These are phyloP conservation scores for Stemphylium beticola DNA, from an alignment of 2,329 filamentous ascomycete genomes.

Conservation along the genomic window DNA sequence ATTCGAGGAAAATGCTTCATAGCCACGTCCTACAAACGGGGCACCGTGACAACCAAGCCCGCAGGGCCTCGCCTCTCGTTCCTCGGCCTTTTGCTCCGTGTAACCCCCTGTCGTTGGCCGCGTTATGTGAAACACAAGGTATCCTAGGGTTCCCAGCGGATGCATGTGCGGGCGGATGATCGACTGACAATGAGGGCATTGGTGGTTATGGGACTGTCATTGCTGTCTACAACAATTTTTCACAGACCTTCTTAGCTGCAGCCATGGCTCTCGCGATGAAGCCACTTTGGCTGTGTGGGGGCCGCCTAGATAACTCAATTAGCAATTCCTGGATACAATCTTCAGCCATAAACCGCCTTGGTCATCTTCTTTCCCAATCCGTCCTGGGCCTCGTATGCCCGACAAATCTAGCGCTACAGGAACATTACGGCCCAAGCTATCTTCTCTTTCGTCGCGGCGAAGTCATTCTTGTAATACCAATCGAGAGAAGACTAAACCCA, in stretches of 20 bases:
- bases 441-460: neutral
- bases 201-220: neutral
- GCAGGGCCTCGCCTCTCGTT: neutral
- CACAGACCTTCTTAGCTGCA: neutral
- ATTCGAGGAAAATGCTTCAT: neutral
- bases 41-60: neutral
- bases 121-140: neutral
- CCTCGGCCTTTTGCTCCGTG: neutral
- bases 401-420: neutral
- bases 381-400: neutral
- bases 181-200: slow-evolving; percentile 4
- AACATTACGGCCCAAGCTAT: neutral
- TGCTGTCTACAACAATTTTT: neutral
- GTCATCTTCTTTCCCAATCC: neutral
- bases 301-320: neutral
- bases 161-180: slow-evolving; percentile 15
- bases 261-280: neutral
- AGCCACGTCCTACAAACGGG: neutral
- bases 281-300: neutral
- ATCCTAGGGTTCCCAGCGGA: neutral
- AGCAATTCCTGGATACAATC: neutral
- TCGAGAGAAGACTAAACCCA: neutral
- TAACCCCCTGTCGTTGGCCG: neutral
- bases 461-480: neutral
- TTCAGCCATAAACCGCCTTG: neutral